Percentiles rank a stretch among this genome's conserved stretches.
Evolutionary conservation across 805 yeast genomes (phyloP).

Genomic region (Spathaspora hagerdaliae): DNA sequence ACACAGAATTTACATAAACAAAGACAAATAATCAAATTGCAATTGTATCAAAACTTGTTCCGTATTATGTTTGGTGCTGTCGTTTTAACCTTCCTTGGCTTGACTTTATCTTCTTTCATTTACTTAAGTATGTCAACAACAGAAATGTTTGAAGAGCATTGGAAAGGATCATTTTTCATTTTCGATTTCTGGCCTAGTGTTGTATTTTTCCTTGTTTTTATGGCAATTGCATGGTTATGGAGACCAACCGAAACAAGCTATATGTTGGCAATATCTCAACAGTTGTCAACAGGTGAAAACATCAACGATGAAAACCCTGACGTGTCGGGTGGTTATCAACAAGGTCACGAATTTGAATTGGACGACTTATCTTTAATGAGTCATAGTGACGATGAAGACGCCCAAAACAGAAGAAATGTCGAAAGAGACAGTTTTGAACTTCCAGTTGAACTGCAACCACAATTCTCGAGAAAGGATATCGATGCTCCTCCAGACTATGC

Average conservation of each 20-base stretch:
- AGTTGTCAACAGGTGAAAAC: constrained; percentile 73
- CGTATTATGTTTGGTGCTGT: constrained; percentile 70
- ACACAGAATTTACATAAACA: constrained; percentile 68
- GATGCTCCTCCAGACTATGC: constrained; percentile 32
- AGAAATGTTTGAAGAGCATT: constrained; percentile 77
- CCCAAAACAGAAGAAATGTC: constrained; percentile 6
- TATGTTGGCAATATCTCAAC: constrained; percentile 91
- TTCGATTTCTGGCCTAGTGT: constrained; percentile 94
- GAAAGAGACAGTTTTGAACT: constrained; percentile 39
- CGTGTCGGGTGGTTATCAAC: constrained; percentile 20
- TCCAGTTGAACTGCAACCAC: constrained; percentile 11
- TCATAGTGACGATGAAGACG: constrained; percentile 37
- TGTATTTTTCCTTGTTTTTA: constrained; percentile 78
- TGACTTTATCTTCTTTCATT: constrained; percentile 64
- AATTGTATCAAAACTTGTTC: constrained; percentile 79
- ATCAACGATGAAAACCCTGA: constrained; percentile 30
- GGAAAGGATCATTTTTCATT: constrained; percentile 88
- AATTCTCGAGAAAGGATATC: constrained; percentile 4
- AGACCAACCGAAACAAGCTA: constrained; percentile 95
- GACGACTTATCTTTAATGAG: constrained; percentile 55
- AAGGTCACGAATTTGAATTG: constrained; percentile 55
- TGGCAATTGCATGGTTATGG: constrained; percentile 87
- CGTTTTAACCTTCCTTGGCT: constrained; percentile 64
- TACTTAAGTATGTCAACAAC: constrained; percentile 70
- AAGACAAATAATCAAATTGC: constrained; percentile 86